Conservation (phyloP, 176 grass and related monocot genomes). For the Aechmea fasciata region DNA sequence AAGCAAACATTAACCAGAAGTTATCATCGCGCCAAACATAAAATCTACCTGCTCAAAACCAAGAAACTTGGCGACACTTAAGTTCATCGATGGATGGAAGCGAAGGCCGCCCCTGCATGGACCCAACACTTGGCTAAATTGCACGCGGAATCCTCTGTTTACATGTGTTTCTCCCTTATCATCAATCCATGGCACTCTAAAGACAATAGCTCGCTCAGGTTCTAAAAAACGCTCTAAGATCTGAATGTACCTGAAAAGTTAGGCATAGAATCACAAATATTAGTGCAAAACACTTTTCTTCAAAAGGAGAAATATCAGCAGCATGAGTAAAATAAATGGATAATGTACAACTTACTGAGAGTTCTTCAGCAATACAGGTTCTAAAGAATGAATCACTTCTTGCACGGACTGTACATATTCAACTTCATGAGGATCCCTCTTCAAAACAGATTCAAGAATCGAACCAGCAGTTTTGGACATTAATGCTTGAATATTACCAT, state of each 20-base stretch:
- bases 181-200: constrained; percentile 98
- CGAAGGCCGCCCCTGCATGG: constrained; percentile 92
- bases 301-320: not conserved
- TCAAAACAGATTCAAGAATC: constrained; percentile 84
- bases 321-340: not conserved
- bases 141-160: constrained; percentile 85
- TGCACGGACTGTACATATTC: constrained; percentile 96
- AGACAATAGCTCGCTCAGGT: constrained; percentile 82
- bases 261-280: not conserved
- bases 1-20: not conserved
- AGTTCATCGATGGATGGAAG: constrained; percentile 97
- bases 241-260: constrained; percentile 58
- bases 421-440: constrained; percentile 83
- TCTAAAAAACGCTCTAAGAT: constrained; percentile 96
- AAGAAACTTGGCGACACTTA: constrained; percentile 93
- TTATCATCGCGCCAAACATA: not conserved
- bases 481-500: constrained; percentile 53
- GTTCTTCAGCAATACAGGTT: constrained; percentile 85
- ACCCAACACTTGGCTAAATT: constrained; percentile 92
- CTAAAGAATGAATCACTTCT: constrained; percentile 92
- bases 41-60: constrained; percentile 88
- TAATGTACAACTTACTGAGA: constrained; percentile 45
- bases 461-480: constrained; percentile 85
- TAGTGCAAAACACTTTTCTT: not conserved
- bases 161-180: constrained; percentile 83